phyloP scores from a whole-genome alignment of 345 rosid species.

The Eucalyptus guilfoylei region DNA sequence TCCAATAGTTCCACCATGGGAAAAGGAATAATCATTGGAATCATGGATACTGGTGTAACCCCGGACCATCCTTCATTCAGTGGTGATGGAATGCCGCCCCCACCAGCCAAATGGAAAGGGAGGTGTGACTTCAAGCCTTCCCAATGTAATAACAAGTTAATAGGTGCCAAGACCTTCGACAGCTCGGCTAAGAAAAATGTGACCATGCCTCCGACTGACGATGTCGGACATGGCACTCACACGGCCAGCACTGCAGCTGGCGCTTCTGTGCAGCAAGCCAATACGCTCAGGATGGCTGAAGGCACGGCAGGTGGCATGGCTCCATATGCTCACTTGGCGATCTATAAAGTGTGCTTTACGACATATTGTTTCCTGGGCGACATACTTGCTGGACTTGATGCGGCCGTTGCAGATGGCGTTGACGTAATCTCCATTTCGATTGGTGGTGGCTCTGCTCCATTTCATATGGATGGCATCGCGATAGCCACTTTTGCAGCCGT shows the following conservation, averaged over 20 bases:
- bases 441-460: background rate
- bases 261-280: background rate
- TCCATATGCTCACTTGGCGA: background rate
- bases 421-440: background rate
- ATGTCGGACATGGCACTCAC: background rate
- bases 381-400: background rate
- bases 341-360: background rate
- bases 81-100: background rate
- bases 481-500: background rate
- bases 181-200: background rate
- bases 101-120: background rate
- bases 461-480: background rate
- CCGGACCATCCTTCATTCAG: background rate
- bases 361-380: background rate
- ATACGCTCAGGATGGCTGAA: background rate
- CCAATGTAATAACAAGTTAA: background rate
- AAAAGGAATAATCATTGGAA: background rate
- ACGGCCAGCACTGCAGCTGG: background rate
- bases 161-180: background rate
- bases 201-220: background rate
- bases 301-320: background rate
- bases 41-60: background rate
- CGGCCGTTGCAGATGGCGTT: background rate
- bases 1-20: background rate
- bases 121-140: background rate